Conservation (phyloP, 768 basidiomycete species). For the Boletus eberwhitei region DNA sequence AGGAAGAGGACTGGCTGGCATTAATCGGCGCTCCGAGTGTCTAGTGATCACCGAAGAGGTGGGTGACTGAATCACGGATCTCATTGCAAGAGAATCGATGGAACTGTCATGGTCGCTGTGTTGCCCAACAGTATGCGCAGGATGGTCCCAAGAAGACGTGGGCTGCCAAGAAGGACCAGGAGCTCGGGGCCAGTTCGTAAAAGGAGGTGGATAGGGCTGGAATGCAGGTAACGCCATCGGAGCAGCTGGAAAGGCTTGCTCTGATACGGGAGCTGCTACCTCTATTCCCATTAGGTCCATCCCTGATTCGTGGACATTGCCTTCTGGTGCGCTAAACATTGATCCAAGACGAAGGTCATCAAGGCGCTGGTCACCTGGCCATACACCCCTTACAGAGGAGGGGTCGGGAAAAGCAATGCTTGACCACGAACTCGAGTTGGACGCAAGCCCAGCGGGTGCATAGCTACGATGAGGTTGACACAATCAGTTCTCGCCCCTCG, state of each 20-base stretch:
- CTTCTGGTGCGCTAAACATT: neutral
- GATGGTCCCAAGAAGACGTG: neutral
- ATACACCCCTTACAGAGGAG: neutral
- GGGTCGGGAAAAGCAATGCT: too few relatives aligned
- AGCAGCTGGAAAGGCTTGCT: neutral
- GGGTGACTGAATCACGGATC: neutral
- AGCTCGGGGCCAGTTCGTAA: neutral
- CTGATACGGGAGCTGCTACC: neutral
- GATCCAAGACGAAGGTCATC: neutral
- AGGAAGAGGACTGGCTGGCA: neutral
- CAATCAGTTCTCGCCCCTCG: neutral
- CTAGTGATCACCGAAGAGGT: neutral
- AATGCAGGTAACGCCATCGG: neutral
- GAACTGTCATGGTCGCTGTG: neutral
- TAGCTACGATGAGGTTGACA: neutral
- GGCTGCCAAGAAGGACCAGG: conserved; percentile 1
- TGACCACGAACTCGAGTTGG: conserved; percentile 3
- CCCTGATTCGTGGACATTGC: neutral
- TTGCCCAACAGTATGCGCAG: neutral
- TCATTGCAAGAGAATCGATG: neutral
- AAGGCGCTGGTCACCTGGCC: neutral
- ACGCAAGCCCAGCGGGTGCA: neutral
- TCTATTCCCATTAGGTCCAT: neutral
- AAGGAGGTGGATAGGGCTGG: neutral
- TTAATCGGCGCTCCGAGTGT: neutral